Conservation (phyloP, 495 filamentous ascomycete genomes). For the Penicillium manginii region DNA sequence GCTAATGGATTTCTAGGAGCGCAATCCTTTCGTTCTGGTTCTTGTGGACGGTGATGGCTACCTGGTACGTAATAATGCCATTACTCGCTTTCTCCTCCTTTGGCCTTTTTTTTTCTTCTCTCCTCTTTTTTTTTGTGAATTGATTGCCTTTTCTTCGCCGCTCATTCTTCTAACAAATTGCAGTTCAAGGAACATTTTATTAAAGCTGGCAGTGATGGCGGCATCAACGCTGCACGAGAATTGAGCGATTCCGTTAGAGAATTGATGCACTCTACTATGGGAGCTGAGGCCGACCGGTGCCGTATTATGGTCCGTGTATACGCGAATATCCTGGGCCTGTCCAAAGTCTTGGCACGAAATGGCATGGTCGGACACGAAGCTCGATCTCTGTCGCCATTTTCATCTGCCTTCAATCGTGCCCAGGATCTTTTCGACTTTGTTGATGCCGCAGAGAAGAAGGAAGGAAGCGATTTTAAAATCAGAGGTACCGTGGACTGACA, state of each 20-base stretch:
- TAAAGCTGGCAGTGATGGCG: constrained; percentile 56
- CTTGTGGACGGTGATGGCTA: constrained; percentile 67
- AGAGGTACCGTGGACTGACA: constrained; percentile 44
- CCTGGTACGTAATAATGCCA: constrained; percentile 30
- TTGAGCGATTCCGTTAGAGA: constrained; percentile 55
- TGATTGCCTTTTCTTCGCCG: background rate
- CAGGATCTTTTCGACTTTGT: constrained; percentile 64
- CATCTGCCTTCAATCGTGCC: constrained; percentile 61
- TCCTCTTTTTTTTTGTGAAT: background rate
- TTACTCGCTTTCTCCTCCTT: too few relatives aligned
- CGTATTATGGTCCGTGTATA: constrained; percentile 65
- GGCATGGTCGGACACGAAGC: constrained; percentile 54
- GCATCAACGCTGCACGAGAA: constrained; percentile 56
- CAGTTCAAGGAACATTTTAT: constrained; percentile 61
- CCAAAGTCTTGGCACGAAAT: constrained; percentile 51
- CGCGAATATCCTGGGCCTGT: constrained; percentile 59
- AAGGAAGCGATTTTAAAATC: constrained; percentile 64
- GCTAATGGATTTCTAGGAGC: constrained; percentile 37
- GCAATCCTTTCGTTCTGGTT: constrained; percentile 63
- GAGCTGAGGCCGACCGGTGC: constrained; percentile 51
- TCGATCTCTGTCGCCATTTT: constrained; percentile 56
- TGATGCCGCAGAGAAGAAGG: constrained; percentile 63
- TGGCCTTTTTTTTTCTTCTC: background rate
- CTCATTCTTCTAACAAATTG: background rate
- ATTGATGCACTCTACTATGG: constrained; percentile 48